Conservation (phyloP, 192 early-diverging fungal species). For the Diversispora epigaea region DNA sequence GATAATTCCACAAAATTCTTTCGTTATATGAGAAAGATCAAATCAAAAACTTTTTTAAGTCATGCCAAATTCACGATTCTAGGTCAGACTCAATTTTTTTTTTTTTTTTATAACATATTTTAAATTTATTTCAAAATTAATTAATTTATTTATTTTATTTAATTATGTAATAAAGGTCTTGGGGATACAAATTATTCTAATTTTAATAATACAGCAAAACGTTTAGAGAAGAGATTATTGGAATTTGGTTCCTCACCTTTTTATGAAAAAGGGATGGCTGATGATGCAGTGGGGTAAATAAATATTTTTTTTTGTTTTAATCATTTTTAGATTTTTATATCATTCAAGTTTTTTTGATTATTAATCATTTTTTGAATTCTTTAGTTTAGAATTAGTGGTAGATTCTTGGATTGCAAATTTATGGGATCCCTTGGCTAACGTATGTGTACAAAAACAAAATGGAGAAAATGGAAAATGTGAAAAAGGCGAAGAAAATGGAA, state of each 20-base stretch:
- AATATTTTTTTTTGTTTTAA: neutral
- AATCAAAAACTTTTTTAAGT: slow-evolving; percentile 58
- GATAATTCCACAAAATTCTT: slow-evolving; percentile 93
- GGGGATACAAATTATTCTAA: slow-evolving; percentile 96
- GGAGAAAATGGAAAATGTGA: slow-evolving; percentile 21
- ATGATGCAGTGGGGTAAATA: slow-evolving; percentile 83
- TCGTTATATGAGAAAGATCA: slow-evolving; percentile 75
- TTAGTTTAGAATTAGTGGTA: slow-evolving; percentile 78
- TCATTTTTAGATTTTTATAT: neutral
- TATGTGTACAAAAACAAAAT: slow-evolving; percentile 32
- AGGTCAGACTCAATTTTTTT: slow-evolving; percentile 26
- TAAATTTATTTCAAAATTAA: neutral
- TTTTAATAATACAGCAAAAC: slow-evolving; percentile 83
- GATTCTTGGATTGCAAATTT: slow-evolving; percentile 90
- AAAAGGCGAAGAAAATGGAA: no score
- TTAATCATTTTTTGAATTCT: slow-evolving; percentile 6
- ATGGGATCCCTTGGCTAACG: slow-evolving; percentile 68
- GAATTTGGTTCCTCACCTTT: slow-evolving; percentile 75
- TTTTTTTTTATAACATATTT: slow-evolving; percentile 8
- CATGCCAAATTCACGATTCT: slow-evolving; percentile 49
- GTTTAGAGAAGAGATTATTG: slow-evolving; percentile 73
- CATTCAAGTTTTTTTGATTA: neutral
- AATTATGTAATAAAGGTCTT: slow-evolving; percentile 53
- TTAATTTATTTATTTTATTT: no score
- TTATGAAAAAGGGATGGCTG: slow-evolving; percentile 78